Evolutionary conservation across 805 yeast species (phyloP).

Genomic region (Candida parachauliodes): DNA sequence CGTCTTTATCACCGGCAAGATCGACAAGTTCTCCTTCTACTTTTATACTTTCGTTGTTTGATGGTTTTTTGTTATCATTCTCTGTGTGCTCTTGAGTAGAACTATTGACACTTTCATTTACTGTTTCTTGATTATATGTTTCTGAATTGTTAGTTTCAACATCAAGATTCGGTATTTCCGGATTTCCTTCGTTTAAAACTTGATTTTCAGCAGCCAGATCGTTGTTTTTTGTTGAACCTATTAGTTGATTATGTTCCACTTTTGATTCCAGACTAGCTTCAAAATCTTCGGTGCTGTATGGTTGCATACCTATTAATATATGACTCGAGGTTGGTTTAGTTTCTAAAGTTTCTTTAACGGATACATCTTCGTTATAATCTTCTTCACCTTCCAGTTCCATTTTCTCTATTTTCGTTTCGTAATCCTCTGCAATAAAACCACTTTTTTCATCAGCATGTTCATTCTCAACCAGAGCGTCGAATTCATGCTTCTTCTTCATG

Average conservation of each 20-base stretch:
- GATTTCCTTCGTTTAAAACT: too few relatives aligned
- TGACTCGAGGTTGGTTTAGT: background rate
- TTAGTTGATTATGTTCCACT: too few relatives aligned
- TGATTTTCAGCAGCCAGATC: too few relatives aligned
- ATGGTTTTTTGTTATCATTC: too few relatives aligned
- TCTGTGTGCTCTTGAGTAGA: background rate
- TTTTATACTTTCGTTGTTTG: background rate
- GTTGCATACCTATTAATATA: slow-evolving; percentile 17
- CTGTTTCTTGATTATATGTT: background rate
- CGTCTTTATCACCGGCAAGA: slow-evolving; percentile 10
- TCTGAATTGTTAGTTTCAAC: background rate
- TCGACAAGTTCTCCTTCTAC: slow-evolving; percentile 9
- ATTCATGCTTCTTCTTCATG: slow-evolving; percentile 15
- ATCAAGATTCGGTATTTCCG: too few relatives aligned
- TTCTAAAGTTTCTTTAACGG: background rate
- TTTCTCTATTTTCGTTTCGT: slow-evolving; percentile 4
- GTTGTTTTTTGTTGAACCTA: too few relatives aligned
- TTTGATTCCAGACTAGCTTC: too few relatives aligned
- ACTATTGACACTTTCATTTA: background rate
- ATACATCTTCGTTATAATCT: background rate
- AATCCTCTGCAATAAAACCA: slow-evolving; percentile 1
- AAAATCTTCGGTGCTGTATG: slow-evolving; percentile 15
- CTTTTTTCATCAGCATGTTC: background rate
- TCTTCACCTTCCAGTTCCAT: slow-evolving; percentile 6
- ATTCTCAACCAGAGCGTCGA: too few relatives aligned